Evolutionary conservation across 768 basidiomycete species (phyloP).

Genomic region (Albatrellus ellisii): DNA sequence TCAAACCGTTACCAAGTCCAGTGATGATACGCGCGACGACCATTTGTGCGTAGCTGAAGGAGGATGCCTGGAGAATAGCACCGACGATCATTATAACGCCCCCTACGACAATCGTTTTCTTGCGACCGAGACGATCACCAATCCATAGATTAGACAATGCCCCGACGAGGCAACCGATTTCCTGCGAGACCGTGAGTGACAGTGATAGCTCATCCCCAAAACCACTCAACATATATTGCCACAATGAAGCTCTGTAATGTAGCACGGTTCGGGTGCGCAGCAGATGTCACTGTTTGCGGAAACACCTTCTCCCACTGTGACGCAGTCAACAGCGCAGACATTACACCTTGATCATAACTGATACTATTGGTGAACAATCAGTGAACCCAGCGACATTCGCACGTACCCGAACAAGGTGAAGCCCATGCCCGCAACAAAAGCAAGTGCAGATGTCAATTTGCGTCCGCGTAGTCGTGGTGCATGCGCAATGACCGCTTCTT

Average conservation of each 20-base stretch:
- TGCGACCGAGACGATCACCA: slow-evolving; percentile 45
- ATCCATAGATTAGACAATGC: slow-evolving; percentile 51
- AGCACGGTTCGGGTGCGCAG: slow-evolving; percentile 31
- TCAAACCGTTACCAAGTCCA: slow-evolving; percentile 54
- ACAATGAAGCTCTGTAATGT: slow-evolving; percentile 47
- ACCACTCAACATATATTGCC: slow-evolving; percentile 33
- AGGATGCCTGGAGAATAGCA: slow-evolving; percentile 43
- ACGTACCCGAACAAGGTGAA: slow-evolving; percentile 50
- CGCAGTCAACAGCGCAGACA: slow-evolving; percentile 52
- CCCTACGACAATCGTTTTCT: slow-evolving; percentile 43
- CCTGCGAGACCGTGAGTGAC: slow-evolving; percentile 23
- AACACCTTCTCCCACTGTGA: slow-evolving; percentile 46
- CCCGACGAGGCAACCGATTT: slow-evolving; percentile 52
- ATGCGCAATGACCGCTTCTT: background rate
- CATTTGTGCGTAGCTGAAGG: slow-evolving; percentile 46
- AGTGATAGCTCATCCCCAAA: background rate
- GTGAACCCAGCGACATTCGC: background rate
- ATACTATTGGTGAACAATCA: background rate
- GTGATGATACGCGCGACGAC: slow-evolving; percentile 48
- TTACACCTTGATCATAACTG: slow-evolving; percentile 60
- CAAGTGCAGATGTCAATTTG: slow-evolving; percentile 33
- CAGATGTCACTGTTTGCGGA: slow-evolving; percentile 35
- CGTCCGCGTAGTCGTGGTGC: slow-evolving; percentile 27
- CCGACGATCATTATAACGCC: slow-evolving; percentile 49
- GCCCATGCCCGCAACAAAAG: slow-evolving; percentile 44